Base-by-base conservation (phyloP, 768 basidiomycete species). In the Chalciporus pseudorubinellus region DNA sequence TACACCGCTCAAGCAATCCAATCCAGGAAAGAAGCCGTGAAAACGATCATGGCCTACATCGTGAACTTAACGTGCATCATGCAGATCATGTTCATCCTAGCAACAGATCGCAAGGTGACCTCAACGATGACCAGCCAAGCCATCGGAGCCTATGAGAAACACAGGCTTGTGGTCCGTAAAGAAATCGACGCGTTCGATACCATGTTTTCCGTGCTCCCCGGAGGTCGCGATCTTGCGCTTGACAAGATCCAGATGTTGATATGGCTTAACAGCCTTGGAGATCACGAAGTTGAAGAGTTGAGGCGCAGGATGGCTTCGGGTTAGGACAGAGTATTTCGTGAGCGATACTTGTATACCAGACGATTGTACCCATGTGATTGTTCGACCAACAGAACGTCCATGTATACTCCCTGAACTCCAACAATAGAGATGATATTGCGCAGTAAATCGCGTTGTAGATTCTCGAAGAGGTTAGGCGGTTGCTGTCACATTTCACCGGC, bases 41-140 rank as follows among this genome's bases (percentile, higher is more conserved):
- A 48, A 13, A 18, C 56, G n/a, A 24, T 59, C 24, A 59, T 59
- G 46, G 46, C 28, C 21, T 59, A 48, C 39, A 51, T 56, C 21
- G 41, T 60, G 3, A 43, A 56, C 44, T n/a, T 59, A 24, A 46
- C 56, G 18, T 59, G 48, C 22, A 40, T 56, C 50, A 60, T 59
- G 58, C 58, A 60, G 22, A 31, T 21, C 12, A 7, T 56, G 18
- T 59, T 46, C 26, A 20, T 55, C 38, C 4, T 60, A 14, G 34
- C 47, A 1, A 14, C 40, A 1, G 34, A 39, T 11, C 9, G 19
- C 2, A 39, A 12, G 0, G 39, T 59, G 31, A 60, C 44, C 8
- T 1, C 10, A 4, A 3, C 40, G 31, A 41, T 20, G 2, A 16
- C 16, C 3, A 2, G 4, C 24, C 19, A 26, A 21, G 54, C 50